A percentile compares a stretch with the other conserved stretches of the same genome.
phyloP scores from a whole-genome alignment of 2,329 filamentous ascomycete species.

The Botrytis squamosa region DNA sequence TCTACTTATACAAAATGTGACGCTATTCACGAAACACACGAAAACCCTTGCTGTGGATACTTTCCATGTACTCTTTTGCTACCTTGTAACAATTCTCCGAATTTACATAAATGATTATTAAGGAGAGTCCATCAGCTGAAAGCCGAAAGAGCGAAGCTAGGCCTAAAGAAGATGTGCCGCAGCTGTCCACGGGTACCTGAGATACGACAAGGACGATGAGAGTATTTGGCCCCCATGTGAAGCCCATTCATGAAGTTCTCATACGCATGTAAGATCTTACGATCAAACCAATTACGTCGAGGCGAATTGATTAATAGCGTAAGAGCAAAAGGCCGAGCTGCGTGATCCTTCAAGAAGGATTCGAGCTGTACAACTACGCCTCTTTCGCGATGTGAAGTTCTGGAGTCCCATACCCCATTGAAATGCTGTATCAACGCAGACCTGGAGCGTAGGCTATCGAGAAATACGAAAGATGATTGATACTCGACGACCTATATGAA shows the following conservation, averaged over 20 bases:
- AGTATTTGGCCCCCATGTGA: not conserved
- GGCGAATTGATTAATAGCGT: not conserved
- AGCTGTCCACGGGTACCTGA: not conserved
- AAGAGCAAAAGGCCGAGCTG: not conserved
- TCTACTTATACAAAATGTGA: not conserved
- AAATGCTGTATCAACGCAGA: not conserved
- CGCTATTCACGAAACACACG: not conserved
- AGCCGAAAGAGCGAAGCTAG: not conserved
- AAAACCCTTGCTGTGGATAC: not conserved
- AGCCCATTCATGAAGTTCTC: too few relatives aligned
- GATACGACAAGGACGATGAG: not conserved
- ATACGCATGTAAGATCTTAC: not conserved
- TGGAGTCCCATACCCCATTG: too few relatives aligned
- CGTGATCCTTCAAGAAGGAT: conserved; percentile 1
- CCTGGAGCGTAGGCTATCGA: not conserved
- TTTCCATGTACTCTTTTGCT: not conserved
- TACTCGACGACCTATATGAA: not conserved
- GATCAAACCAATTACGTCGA: not conserved
- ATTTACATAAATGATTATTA: not conserved
- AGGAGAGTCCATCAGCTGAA: not conserved
- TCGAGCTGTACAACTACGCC: not conserved
- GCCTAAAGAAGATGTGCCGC: not conserved
- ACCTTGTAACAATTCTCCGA: too few relatives aligned
- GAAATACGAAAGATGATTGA: not conserved
- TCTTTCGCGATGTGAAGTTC: not conserved